Conservation (phyloP, 768 basidiomycete genomes). For the Obba rivulosa region DNA sequence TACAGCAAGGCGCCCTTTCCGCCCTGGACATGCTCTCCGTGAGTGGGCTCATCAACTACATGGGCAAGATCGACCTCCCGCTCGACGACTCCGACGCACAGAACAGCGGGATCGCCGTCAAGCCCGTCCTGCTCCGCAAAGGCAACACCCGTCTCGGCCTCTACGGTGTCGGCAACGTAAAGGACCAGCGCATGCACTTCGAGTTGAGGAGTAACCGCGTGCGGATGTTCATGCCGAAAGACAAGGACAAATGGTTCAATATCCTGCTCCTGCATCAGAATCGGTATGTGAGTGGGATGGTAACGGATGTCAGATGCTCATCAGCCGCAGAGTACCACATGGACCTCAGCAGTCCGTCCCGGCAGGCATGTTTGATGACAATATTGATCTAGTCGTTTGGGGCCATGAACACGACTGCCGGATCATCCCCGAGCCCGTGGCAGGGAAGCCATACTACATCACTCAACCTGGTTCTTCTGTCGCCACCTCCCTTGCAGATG, state of each 20-base stretch:
- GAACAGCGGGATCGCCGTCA: constrained; percentile 74
- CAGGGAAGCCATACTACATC: constrained; percentile 88
- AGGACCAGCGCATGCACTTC: constrained; percentile 94
- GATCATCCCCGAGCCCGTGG: constrained; percentile 84
- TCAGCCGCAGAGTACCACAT: constrained; percentile 70
- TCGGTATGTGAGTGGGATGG: constrained; percentile 51
- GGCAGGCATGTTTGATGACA: constrained; percentile 96
- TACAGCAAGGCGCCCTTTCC: constrained; percentile 89
- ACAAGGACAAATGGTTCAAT: constrained; percentile 94
- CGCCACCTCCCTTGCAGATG: constrained; percentile 91
- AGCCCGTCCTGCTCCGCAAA: constrained; percentile 87
- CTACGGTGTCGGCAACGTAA: constrained; percentile 95
- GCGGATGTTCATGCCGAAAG: constrained; percentile 91
- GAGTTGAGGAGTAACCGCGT: constrained; percentile 92
- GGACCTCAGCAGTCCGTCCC: constrained; percentile 93
- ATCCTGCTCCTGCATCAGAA: constrained; percentile 93
- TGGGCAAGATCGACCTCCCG: constrained; percentile 92
- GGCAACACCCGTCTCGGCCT: constrained; percentile 84
- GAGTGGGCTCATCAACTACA: constrained; percentile 92
- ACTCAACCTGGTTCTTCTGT: constrained; percentile 94
- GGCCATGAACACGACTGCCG: constrained; percentile 99
- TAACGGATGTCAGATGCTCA: neutral
- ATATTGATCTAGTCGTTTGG: constrained; percentile 91
- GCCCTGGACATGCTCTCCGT: constrained; percentile 94
- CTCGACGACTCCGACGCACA: constrained; percentile 61